phyloP scores from a whole-genome alignment of 768 basidiomycete species.

The Glaciozyma martinii region DNA sequence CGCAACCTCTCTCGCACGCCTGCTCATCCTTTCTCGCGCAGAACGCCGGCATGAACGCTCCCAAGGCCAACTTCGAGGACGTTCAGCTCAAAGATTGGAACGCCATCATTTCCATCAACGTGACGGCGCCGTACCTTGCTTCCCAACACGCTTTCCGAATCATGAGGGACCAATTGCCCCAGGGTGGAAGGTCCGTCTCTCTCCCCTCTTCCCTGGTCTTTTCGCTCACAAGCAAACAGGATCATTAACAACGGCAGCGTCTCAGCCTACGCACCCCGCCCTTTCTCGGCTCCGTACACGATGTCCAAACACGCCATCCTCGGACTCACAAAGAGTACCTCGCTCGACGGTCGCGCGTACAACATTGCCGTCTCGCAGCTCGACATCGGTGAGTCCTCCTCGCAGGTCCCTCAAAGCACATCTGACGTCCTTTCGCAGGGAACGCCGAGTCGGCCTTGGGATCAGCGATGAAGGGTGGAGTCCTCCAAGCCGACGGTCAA shows the following conservation, averaged over 20 bases:
- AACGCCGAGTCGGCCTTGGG: constrained; percentile 64
- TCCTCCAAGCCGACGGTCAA: constrained; percentile 61
- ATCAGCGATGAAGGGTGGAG: constrained; percentile 45
- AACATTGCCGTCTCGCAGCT: constrained; percentile 71
- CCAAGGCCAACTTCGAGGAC: constrained; percentile 52
- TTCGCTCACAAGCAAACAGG: constrained; percentile 46
- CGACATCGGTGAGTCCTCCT: constrained; percentile 55
- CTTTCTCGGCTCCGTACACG: constrained; percentile 54
- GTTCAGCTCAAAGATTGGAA: constrained; percentile 55
- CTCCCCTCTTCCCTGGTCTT: too few relatives aligned
- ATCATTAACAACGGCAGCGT: constrained; percentile 84
- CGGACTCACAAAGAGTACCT: constrained; percentile 65
- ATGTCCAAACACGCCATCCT: constrained; percentile 69
- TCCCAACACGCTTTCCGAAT: constrained; percentile 62
- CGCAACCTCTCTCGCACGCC: not conserved
- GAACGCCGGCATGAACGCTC: constrained; percentile 60
- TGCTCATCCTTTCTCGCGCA: not conserved
- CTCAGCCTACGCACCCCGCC: constrained; percentile 62
- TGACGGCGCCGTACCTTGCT: constrained; percentile 65
- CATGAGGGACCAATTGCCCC: constrained; percentile 64
- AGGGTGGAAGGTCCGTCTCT: constrained; percentile 41
- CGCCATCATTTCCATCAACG: constrained; percentile 60
- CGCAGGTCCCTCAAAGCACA: not conserved
- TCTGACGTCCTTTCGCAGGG: constrained; percentile 42
- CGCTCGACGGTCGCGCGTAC: constrained; percentile 64